phyloP scores from a whole-genome alignment of 345 rosid genomes.

The Camelina hispida region DNA sequence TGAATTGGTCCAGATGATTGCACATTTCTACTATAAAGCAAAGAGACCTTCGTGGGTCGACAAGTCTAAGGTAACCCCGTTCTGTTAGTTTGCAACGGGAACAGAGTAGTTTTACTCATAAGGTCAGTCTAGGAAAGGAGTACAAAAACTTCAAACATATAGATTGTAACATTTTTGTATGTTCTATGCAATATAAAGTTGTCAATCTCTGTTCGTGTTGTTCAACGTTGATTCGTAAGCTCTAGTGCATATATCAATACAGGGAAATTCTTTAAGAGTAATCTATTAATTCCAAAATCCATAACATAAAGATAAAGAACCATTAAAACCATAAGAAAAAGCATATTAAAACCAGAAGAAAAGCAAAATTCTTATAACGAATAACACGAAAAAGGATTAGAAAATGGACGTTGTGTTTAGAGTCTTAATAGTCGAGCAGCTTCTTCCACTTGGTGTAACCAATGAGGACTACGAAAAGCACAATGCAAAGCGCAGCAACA shows the following conservation, averaged over 20 bases:
- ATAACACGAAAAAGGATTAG: too few species aligned
- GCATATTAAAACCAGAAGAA: not conserved
- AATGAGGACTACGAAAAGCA: constrained; percentile 62
- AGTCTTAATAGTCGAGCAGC: constrained; percentile 45
- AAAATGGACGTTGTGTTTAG: not conserved
- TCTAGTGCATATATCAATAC: not conserved
- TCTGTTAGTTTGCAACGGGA: constrained; percentile 39
- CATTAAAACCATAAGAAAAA: not conserved
- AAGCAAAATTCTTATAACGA: not conserved
- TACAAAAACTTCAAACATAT: not conserved
- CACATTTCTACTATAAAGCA: constrained; percentile 91
- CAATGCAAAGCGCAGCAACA: constrained; percentile 51
- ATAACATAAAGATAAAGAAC: not conserved
- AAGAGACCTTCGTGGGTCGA: constrained; percentile 79
- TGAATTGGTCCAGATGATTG: constrained; percentile 89
- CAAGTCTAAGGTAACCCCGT: constrained; percentile 46
- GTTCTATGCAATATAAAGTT: not conserved
- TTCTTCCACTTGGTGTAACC: constrained; percentile 93
- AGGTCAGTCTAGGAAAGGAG: constrained; percentile 20
- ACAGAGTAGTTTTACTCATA: constrained; percentile 2
- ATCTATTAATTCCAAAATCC: not conserved
- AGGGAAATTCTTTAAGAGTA: not conserved
- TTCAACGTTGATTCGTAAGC: not conserved
- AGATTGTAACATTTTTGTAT: constrained; percentile 12
- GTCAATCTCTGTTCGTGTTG: constrained; percentile 6